Percentiles rank a stretch among this genome's conserved stretches.
Evolutionary conservation across 1,284 basidiomycete genomes (phyloP).

Genomic region (Rhodotorula sp.): DNA sequence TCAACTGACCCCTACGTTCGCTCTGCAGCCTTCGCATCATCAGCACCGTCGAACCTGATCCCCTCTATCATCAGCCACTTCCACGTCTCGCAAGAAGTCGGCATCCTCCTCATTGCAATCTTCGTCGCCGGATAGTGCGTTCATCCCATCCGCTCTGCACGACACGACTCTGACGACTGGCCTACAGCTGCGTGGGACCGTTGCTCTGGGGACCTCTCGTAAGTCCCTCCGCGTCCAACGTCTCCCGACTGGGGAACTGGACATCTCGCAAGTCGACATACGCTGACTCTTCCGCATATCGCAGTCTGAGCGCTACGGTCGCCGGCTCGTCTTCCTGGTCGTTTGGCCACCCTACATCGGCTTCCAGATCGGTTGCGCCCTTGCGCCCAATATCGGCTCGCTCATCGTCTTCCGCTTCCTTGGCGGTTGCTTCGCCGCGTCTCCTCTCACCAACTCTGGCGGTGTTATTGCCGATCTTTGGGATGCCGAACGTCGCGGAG

Average conservation of each 20-base stretch:
- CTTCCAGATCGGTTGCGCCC: constrained; percentile 66
- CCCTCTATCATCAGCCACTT: constrained; percentile 58
- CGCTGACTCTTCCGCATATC: no score
- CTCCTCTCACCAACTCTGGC: constrained; percentile 47
- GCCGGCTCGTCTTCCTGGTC: constrained; percentile 65
- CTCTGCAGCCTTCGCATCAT: constrained; percentile 58
- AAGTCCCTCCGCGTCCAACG: no score
- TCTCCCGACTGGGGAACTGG: no score
- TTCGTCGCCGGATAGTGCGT: constrained; percentile 45
- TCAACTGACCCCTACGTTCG: not conserved
- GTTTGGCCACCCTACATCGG: constrained; percentile 65
- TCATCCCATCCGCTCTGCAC: not conserved
- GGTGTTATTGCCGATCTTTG: constrained; percentile 55
- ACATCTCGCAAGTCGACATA: no score
- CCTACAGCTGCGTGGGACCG: constrained; percentile 41
- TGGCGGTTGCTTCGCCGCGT: constrained; percentile 60
- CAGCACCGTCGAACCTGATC: constrained; percentile 58
- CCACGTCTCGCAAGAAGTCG: constrained; percentile 59
- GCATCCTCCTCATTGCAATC: constrained; percentile 53
- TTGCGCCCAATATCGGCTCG: constrained; percentile 61
- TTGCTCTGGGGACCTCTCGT: constrained; percentile 47
- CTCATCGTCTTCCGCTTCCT: constrained; percentile 69
- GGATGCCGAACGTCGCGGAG: constrained; percentile 66
- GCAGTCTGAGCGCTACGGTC: constrained; percentile 57
- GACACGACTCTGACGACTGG: not conserved